phyloP scores from a whole-genome alignment of 208 protist genomes.

The Eutreptiella sp. region DNA sequence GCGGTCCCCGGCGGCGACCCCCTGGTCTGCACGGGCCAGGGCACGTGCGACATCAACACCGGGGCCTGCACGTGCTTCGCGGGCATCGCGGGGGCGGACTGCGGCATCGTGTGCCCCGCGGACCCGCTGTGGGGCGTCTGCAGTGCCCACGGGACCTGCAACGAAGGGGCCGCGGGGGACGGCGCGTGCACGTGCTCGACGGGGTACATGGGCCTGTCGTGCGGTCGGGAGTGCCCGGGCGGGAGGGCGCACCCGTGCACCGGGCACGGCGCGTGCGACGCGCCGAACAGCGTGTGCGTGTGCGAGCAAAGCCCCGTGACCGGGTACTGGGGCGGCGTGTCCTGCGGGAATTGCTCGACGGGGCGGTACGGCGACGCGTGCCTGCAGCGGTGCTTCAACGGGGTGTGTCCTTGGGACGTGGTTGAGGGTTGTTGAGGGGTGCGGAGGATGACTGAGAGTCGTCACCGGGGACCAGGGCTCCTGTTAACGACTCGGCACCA shows the following conservation, averaged over 20 bases:
- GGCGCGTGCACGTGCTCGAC: conserved; percentile 30
- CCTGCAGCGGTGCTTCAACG: too few species aligned
- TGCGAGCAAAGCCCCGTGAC: conserved; percentile 17
- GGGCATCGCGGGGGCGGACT: not conserved
- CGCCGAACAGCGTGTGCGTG: not conserved
- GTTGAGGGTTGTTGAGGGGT: too few species aligned
- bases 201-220: not conserved
- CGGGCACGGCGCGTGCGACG: conserved; percentile 19
- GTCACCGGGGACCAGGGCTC: too few species aligned
- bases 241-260: conserved; percentile 18
- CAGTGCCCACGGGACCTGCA: conserved; percentile 15
- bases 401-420: too few species aligned
- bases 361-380: conserved; percentile 17
- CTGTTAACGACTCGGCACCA: too few species aligned
- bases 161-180: conserved; percentile 19
- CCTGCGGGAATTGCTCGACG: conserved; percentile 10
- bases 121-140: conserved; percentile 9
- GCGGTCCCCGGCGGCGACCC: not conserved
- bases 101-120: not conserved
- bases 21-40: not conserved
- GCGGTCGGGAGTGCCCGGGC: conserved; percentile 6
- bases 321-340: conserved; percentile 24
- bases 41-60: conserved; percentile 16
- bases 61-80: conserved; percentile 16
- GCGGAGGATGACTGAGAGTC: too few species aligned